Percentiles rank a stretch among this genome's conserved stretches.
phyloP scores from a whole-genome alignment of 148 eudicot species.

The Diospyros lotus region DNA sequence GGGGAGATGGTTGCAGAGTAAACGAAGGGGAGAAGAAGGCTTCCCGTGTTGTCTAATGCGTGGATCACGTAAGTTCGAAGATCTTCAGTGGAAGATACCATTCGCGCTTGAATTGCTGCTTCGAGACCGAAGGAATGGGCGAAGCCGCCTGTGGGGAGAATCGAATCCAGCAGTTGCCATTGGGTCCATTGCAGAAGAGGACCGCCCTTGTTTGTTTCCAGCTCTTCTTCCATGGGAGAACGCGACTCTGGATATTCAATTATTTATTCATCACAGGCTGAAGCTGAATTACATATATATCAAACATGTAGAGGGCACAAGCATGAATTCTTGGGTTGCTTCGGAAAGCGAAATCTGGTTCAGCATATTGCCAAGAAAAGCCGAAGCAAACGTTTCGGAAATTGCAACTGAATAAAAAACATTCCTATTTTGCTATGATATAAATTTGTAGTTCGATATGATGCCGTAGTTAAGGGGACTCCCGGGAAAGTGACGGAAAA shows the following conservation, averaged over 20 bases:
- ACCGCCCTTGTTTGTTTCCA: slow-evolving; percentile 7
- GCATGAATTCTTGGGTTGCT: not conserved
- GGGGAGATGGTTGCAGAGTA: slow-evolving; percentile 43
- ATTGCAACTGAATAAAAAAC: too few species aligned
- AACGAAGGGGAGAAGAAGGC: slow-evolving; percentile 82
- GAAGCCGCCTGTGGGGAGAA: slow-evolving; percentile 94
- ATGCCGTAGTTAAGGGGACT: too few species aligned
- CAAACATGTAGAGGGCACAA: not conserved
- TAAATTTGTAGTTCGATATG: too few species aligned
- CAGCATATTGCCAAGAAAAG: too few species aligned
- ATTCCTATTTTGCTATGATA: too few species aligned
- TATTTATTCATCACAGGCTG: not conserved
- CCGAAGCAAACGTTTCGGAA: too few species aligned
- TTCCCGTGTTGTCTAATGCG: slow-evolving; percentile 62
- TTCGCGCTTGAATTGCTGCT: slow-evolving; percentile 69
- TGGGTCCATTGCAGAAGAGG: slow-evolving; percentile 61
- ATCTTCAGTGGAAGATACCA: slow-evolving; percentile 49
- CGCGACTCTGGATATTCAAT: not conserved
- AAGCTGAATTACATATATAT: not conserved
- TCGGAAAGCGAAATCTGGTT: too few species aligned
- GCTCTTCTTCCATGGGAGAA: slow-evolving; percentile 12
- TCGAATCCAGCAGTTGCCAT: slow-evolving; percentile 88
- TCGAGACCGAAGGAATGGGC: slow-evolving; percentile 94
- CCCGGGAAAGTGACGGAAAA: too few species aligned
- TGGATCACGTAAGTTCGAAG: slow-evolving; percentile 54